Evolutionary conservation across 1,139 yeast genomes (phyloP), one percentile per base, ranked within the genome.

Genomic region (Geotrichum macrosporum): DNA sequence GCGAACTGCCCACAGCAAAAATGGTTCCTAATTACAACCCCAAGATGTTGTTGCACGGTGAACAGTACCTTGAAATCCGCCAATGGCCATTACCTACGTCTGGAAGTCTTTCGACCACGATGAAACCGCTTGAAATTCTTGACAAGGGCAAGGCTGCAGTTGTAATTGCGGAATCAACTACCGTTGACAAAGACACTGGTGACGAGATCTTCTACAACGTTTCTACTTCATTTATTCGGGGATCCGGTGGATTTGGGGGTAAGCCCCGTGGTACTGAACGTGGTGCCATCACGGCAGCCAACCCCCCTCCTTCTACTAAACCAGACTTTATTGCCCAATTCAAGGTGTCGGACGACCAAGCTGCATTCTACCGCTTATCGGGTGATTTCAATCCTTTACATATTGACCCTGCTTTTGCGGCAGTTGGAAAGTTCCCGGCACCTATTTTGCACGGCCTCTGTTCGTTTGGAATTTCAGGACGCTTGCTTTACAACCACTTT

Each of bases 301-400:
- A 85, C 67, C 70, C 63, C 46, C 82, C 88, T 15, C 94, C 94
- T 50, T 52, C 59, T 36, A 74, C 76, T 60, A 63, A 72, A 20
- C 94, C 96, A 26, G 95, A 85, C 63, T 84, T 76, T 60, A 78
- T 74, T 53, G 66, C 69, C 42, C 77, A 74, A 44, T 76, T 78
- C 60, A 70, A 74, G 59, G 83, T 94, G n/a, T 66, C 75, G 39
- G 74, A 70, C 48, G 85, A 88, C 65, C 86, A 81, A 66, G 97
- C 97, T 47, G 87, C 95, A 12, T 70, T 89, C 53, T 92, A 92
- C 72, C 79, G 97, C 66, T 74, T 92, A 54, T 82, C 92, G 54
- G 97, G 96, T 53, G 98, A 92, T 72, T 81, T 81, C 68, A 92
- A 92, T 68, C 97, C 97, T 55, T 76, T 92, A 60, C 98, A 92